phyloP scores from a whole-genome alignment of 2,329 filamentous ascomycete species.

The Hymenoscyphus linearis region DNA sequence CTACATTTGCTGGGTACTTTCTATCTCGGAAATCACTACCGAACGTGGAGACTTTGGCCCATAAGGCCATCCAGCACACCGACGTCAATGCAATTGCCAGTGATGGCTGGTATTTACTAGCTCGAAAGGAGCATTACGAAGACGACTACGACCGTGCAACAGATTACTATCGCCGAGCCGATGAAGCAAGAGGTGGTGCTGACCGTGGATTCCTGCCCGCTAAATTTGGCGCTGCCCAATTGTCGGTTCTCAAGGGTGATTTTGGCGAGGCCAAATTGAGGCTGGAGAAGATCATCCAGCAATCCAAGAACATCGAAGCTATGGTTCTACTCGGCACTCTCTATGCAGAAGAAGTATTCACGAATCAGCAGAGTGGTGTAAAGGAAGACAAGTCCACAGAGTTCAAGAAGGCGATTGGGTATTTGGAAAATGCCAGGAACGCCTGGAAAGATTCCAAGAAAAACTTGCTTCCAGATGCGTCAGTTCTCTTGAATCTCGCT shows the following conservation, averaged over 20 bases:
- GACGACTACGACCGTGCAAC: constrained; percentile 69
- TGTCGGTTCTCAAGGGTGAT: constrained; percentile 79
- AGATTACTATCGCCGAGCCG: constrained; percentile 84
- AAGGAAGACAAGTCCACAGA: constrained; percentile 87
- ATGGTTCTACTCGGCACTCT: constrained; percentile 89
- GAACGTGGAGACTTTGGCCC: constrained; percentile 80
- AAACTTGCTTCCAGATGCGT: constrained; percentile 72
- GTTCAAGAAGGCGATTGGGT: constrained; percentile 76
- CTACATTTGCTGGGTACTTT: constrained; percentile 88
- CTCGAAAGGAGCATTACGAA: constrained; percentile 82
- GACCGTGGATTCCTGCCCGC: constrained; percentile 89
- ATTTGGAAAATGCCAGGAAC: constrained; percentile 77
- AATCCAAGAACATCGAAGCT: constrained; percentile 76
- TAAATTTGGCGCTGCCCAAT: constrained; percentile 89
- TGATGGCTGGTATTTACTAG: constrained; percentile 95
- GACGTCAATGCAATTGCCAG: constrained; percentile 95
- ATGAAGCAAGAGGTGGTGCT: constrained; percentile 85
- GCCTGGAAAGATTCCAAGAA: constrained; percentile 94
- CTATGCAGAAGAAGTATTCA: constrained; percentile 91
- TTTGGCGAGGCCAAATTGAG: constrained; percentile 88
- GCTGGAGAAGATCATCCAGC: constrained; percentile 89
- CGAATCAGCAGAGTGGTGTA: constrained; percentile 61
- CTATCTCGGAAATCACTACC: constrained; percentile 73
- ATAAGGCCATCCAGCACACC: constrained; percentile 90
- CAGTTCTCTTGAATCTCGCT: constrained; percentile 86